A percentile compares a stretch with the other conserved stretches of the same genome.
These are phyloP conservation scores for Striga hermonthica DNA, from an alignment of 305 asterid species.

Conservation along the genomic window DNA sequence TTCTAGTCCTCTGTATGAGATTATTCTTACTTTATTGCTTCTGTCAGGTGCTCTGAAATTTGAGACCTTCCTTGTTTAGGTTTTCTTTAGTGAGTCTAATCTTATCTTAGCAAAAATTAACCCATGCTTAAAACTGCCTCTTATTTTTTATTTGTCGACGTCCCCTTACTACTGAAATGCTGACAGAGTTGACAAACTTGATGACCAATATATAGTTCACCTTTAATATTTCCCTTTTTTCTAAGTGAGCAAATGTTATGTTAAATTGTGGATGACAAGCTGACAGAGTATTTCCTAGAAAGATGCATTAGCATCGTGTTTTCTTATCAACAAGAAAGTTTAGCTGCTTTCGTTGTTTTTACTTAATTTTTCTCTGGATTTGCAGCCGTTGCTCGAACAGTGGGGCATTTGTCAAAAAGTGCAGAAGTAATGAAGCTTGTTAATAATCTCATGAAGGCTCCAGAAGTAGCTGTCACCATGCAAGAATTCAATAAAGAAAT, in stretches of 20 bases:
- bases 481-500: slow-evolving; percentile 90
- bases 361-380: slow-evolving; percentile 18
- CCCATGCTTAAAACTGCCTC: too few relatives aligned
- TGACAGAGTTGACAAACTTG: neutral
- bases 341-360: neutral
- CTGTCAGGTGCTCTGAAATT: too few relatives aligned
- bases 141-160: too few relatives aligned
- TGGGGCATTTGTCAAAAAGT: slow-evolving; percentile 91
- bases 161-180: too few relatives aligned
- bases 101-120: too few relatives aligned
- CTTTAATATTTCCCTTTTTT: neutral
- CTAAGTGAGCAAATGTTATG: neutral
- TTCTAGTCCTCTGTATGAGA: too few relatives aligned
- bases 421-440: slow-evolving; percentile 98
- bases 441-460: slow-evolving; percentile 95
- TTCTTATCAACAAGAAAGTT: too few relatives aligned
- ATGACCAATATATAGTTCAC: too few relatives aligned
- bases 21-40: too few relatives aligned
- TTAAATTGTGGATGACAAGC: neutral
- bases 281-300: neutral
- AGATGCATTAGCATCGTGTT: too few relatives aligned
- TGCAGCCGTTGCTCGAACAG: slow-evolving; percentile 86
- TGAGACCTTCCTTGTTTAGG: too few relatives aligned
- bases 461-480: slow-evolving; percentile 85
- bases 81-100: too few relatives aligned